Conservation (phyloP, 139 green algal species). For the Pleodorina starrii region DNA sequence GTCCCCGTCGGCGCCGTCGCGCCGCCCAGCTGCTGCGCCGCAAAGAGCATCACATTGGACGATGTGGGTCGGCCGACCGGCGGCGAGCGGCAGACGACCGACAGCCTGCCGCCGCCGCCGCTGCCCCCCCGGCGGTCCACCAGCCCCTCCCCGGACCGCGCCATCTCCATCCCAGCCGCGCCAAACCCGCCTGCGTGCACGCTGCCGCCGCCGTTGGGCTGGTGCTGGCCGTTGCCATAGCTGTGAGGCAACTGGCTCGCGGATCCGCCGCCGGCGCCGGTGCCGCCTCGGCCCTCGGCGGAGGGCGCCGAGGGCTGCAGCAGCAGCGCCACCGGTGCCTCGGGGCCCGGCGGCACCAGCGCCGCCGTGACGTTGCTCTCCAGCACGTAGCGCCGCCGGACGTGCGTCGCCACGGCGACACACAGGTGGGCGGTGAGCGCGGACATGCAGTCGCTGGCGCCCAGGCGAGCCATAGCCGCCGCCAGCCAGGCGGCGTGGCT, state of each 20-base stretch:
- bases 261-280: background rate
- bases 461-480: background rate
- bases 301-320: background rate
- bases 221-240: too few relatives aligned
- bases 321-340: background rate
- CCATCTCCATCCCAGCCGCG: background rate
- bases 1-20: background rate
- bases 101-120: background rate
- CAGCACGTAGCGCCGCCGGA: slow-evolving; percentile 9
- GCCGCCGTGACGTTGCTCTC: background rate
- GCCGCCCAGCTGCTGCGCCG: background rate
- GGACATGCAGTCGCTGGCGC: background rate
- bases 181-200: background rate
- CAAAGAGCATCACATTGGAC: background rate
- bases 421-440: background rate
- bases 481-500: slow-evolving; percentile 5
- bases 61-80: background rate
- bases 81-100: background rate
- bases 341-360: slow-evolving; percentile 4
- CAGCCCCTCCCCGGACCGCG: background rate
- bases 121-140: background rate
- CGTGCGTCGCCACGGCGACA: background rate
- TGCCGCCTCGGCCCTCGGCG: too few relatives aligned
- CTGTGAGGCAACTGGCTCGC: too few relatives aligned
- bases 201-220: too few relatives aligned